These are phyloP conservation scores for Calonectria henricotiae DNA, from an alignment of 2,329 filamentous ascomycete genomes.

Conservation along the genomic window DNA sequence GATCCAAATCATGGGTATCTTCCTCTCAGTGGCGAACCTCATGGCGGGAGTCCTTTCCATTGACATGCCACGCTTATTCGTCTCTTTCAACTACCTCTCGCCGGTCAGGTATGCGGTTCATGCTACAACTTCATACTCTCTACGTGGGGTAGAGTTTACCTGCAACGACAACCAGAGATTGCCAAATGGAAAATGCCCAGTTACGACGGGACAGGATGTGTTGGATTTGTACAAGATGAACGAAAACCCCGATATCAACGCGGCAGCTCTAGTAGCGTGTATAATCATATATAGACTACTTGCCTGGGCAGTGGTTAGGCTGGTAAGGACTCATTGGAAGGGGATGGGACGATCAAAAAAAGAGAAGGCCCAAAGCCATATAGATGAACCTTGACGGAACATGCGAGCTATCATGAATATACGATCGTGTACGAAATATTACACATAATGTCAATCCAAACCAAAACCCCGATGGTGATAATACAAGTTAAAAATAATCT, in stretches of 20 bases:
- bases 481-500: not conserved
- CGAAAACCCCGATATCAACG: constrained; percentile 73
- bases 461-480: not conserved
- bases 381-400: not conserved
- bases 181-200: constrained; percentile 74
- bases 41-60: constrained; percentile 83
- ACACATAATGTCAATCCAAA: not conserved
- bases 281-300: constrained; percentile 78
- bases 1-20: constrained; percentile 79
- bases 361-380: constrained; percentile 29
- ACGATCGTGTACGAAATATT: not conserved
- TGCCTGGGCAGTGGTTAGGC: constrained; percentile 73
- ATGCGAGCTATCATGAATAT: not conserved
- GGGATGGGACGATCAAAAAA: constrained; percentile 50
- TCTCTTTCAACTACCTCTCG: constrained; percentile 80
- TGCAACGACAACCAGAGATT: constrained; percentile 75
- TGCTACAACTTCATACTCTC: constrained; percentile 77
- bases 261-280: constrained; percentile 76
- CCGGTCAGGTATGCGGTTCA: constrained; percentile 80
- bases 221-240: constrained; percentile 78
- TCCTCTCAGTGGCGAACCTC: constrained; percentile 80
- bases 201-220: constrained; percentile 78
- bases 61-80: constrained; percentile 77
- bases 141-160: constrained; percentile 75
- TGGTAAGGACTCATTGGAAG: constrained; percentile 70